Conservation (phyloP, 257 asterid genomes). For the Jasminum sambac region DNA sequence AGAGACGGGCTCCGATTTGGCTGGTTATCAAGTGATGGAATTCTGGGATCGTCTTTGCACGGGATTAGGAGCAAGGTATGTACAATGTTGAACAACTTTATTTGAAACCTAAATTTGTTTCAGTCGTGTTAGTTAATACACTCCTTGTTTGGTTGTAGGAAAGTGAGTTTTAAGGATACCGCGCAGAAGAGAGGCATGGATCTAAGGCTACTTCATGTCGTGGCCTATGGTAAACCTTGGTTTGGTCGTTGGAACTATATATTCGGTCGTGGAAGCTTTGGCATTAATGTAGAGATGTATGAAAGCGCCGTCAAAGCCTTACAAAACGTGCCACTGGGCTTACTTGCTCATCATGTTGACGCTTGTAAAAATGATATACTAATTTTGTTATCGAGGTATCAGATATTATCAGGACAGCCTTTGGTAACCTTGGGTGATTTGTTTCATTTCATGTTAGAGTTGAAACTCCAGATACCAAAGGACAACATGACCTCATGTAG, state of each 20-base stretch:
- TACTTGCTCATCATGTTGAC: conserved; percentile 48
- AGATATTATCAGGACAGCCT: conserved; percentile 69
- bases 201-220: conserved; percentile 62
- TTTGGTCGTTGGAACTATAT: conserved; percentile 82
- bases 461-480: conserved; percentile 52
- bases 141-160: conserved; percentile 38
- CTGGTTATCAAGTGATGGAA: conserved; percentile 87
- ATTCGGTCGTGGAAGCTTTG: conserved; percentile 72
- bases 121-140: background rate
- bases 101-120: background rate
- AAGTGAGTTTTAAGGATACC: conserved; percentile 79
- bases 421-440: conserved; percentile 57
- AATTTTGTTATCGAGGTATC: conserved; percentile 58
- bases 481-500: conserved; percentile 33
- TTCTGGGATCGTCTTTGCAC: conserved; percentile 94
- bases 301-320: conserved; percentile 59
- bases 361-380: conserved; percentile 43
- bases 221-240: conserved; percentile 86
- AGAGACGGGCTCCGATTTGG: conserved; percentile 58
- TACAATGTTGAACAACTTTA: background rate
- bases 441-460: conserved; percentile 74
- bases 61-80: conserved; percentile 79
- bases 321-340: conserved; percentile 57
- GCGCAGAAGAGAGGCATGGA: conserved; percentile 84
- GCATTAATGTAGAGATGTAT: conserved; percentile 56